Conservation (phyloP, 805 yeast genomes). For the Metschnikowia lachancei region DNA sequence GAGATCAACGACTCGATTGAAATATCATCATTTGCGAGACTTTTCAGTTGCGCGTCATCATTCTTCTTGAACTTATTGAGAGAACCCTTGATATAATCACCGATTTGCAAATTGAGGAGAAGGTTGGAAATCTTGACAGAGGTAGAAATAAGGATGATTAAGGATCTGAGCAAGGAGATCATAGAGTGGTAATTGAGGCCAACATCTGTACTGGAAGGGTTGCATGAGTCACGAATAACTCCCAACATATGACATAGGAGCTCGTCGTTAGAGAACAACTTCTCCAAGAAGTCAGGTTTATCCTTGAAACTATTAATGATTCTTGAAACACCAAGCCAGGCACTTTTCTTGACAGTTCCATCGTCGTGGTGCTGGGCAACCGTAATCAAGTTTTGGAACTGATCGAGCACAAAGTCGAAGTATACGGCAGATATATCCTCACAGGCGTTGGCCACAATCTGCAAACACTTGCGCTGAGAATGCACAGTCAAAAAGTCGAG, state of each 20-base stretch:
- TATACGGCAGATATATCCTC: slow-evolving; percentile 43
- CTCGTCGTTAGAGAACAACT: slow-evolving; percentile 29
- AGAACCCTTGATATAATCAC: slow-evolving; percentile 47
- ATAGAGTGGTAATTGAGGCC: slow-evolving; percentile 12
- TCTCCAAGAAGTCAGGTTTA: slow-evolving; percentile 45
- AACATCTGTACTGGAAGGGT: slow-evolving; percentile 12
- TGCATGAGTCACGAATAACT: slow-evolving; percentile 16
- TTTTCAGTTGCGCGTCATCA: slow-evolving; percentile 6
- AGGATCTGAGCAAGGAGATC: slow-evolving; percentile 40
- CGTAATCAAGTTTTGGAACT: slow-evolving; percentile 57
- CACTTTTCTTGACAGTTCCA: slow-evolving; percentile 55
- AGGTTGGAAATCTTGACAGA: slow-evolving; percentile 41
- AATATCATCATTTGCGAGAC: slow-evolving; percentile 18
- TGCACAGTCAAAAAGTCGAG: slow-evolving; percentile 87
- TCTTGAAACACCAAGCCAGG: slow-evolving; percentile 62
- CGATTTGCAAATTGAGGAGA: slow-evolving; percentile 49
- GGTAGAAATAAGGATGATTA: slow-evolving; percentile 42
- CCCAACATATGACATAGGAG: slow-evolving; percentile 11
- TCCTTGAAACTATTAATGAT: slow-evolving; percentile 50
- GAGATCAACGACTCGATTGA: slow-evolving; percentile 72
- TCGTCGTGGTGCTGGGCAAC: slow-evolving; percentile 59
- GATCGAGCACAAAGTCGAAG: slow-evolving; percentile 49
- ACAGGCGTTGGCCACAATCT: slow-evolving; percentile 70
- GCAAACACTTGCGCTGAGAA: slow-evolving; percentile 79
- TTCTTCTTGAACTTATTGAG: slow-evolving; percentile 49